Evolutionary conservation across 2,329 filamentous ascomycete species (phyloP).

Genomic region (Colletotrichum siamense): DNA sequence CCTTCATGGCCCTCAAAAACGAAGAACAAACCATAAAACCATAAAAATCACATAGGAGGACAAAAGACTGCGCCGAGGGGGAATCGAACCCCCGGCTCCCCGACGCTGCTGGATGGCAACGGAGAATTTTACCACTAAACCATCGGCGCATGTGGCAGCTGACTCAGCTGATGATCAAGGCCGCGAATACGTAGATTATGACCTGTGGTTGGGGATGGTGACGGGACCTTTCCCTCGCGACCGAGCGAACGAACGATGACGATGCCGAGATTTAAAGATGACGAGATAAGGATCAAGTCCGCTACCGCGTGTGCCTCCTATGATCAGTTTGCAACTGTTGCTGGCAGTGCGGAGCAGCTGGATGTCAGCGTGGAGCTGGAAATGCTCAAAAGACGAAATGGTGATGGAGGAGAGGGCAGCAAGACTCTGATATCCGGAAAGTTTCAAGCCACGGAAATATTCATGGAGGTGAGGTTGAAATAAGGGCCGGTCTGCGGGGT

Average conservation of each 20-base stretch:
- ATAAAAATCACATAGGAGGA: too few relatives aligned
- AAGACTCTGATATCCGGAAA: background rate
- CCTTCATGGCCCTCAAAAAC: too few relatives aligned
- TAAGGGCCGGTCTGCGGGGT: background rate
- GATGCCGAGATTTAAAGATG: background rate
- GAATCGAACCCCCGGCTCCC: slow-evolving; percentile 21
- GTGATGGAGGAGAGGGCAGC: too few relatives aligned
- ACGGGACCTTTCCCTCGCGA: too few relatives aligned
- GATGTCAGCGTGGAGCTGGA: rapidly evolving
- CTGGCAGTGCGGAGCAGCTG: too few relatives aligned
- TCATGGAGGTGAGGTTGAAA: background rate
- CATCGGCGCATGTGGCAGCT: background rate
- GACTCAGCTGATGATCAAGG: background rate
- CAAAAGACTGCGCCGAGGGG: slow-evolving; percentile 6
- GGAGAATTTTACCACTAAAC: slow-evolving; percentile 24
- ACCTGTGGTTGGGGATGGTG: too few relatives aligned
- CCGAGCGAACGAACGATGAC: background rate
- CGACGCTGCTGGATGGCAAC: slow-evolving; percentile 20
- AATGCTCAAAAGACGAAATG: too few relatives aligned
- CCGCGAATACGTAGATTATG: too few relatives aligned
- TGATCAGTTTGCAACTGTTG: too few relatives aligned
- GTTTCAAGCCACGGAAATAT: background rate
- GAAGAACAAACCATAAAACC: too few relatives aligned
- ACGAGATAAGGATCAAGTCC: background rate
- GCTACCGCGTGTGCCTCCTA: background rate